Conservation (phyloP, 2,329 filamentous ascomycete species). For the Ilyonectria sp. region DNA sequence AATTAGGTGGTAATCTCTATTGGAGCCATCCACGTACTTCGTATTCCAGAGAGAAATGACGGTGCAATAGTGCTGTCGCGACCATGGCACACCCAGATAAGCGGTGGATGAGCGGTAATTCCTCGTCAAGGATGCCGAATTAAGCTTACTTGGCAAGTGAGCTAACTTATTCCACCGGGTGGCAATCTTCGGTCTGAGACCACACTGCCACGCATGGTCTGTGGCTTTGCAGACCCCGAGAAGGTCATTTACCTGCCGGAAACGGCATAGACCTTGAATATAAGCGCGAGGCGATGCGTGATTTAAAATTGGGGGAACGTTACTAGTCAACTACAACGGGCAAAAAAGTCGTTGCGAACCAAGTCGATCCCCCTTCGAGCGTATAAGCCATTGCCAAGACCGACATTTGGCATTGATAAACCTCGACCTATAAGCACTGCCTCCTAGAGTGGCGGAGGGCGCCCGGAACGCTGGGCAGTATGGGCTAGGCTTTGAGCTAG, state of each 20-base stretch:
- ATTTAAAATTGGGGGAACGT: neutral
- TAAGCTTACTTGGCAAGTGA: neutral
- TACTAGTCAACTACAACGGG: neutral
- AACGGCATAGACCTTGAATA: neutral
- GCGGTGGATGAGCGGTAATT: neutral
- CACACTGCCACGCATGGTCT: neutral
- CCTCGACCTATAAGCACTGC: neutral
- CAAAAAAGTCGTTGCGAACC: neutral
- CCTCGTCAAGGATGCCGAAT: neutral
- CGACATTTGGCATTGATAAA: neutral
- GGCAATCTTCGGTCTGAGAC: neutral
- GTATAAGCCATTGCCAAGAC: neutral
- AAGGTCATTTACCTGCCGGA: neutral
- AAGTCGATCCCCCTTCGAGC: neutral
- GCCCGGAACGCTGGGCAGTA: neutral
- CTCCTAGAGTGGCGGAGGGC: neutral
- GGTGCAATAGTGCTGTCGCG: neutral
- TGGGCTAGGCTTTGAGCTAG: neutral
- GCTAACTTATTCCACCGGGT: neutral
- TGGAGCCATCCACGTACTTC: neutral
- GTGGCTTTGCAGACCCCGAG: neutral
- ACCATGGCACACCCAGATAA: neutral
- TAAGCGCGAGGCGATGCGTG: neutral
- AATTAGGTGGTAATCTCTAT: neutral
- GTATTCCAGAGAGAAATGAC: neutral